These are phyloP conservation scores for Neohortaea acidophila DNA, from an alignment of 495 filamentous ascomycete genomes.

Conservation along the genomic window DNA sequence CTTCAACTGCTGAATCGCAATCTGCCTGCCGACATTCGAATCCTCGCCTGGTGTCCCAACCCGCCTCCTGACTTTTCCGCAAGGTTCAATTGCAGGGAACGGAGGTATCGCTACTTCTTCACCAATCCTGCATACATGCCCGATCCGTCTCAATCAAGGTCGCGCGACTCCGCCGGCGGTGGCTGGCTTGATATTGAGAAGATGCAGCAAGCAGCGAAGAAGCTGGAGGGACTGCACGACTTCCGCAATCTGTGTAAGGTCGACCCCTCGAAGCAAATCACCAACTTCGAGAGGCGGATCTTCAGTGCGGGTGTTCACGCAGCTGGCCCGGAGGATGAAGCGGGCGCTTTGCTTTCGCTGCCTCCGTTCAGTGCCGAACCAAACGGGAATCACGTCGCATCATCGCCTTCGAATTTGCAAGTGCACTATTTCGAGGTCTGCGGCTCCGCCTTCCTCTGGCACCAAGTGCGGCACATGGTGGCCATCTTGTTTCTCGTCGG, in stretches of 20 bases:
- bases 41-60: conserved; percentile 83
- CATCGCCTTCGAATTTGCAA: conserved; percentile 28
- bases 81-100: conserved; percentile 80
- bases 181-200: conserved; percentile 66
- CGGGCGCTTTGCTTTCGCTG: conserved; percentile 11
- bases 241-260: conserved; percentile 95
- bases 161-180: conserved; percentile 6
- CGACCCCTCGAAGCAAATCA: conserved; percentile 70
- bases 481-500: conserved; percentile 78
- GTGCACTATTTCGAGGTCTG: conserved; percentile 75
- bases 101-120: conserved; percentile 92
- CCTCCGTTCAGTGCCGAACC: conserved; percentile 3
- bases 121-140: conserved; percentile 78
- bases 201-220: conserved; percentile 67
- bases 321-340: conserved; percentile 23
- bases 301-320: conserved; percentile 61
- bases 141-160: conserved; percentile 24
- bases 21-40: conserved; percentile 73
- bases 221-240: conserved; percentile 72
- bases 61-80: conserved; percentile 70
- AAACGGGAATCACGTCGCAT: not conserved
- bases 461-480: conserved; percentile 89
- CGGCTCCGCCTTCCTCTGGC: conserved; percentile 93
- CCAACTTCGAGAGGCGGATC: conserved; percentile 63
- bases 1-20: conserved; percentile 65